Base-by-base conservation (phyloP, 345 rosid genomes). In the Gossypium longicalyx region DNA sequence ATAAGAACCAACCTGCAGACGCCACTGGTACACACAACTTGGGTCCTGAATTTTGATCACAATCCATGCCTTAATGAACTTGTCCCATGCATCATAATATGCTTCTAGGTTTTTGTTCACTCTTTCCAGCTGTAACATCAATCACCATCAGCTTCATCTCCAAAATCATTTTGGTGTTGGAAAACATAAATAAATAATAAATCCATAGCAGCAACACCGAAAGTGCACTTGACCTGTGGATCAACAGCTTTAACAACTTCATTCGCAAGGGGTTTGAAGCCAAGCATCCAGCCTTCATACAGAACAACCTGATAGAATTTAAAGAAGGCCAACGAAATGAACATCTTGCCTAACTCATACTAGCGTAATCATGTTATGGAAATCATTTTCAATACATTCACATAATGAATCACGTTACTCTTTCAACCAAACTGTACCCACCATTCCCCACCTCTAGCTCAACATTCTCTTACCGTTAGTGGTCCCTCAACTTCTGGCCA, bases 201-300 rank as follows among this genome's bases (percentile, higher is more conserved):
- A 12, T 58, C 25, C 62, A 3, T 53, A 17, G 58, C 23, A n/a
- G 62, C 15, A 22, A 58, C 34, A 58, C 1, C 59, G 7, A 23
- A 58, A 58, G 12, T 9, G 17, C n/a, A 43, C 41, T 8, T 16
- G 60, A 94, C 98, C 97, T 92, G 98, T 7, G 93, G 92, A 80
- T 93, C 97, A 67, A 93, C 90, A 34, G 91, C 89, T 85, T 72
- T 81, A 71, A 90, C 91, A 48, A 60, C 85, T 69, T 90, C 90
- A 3, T 51, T 25, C 0, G 97, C 88, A 79, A 85, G 76, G 13
- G 98, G 97, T 72, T 86, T 93, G 82, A 96, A 96, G 59, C 99
- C 98, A 61, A 90, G 98, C 98, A 96, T 93, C 99, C 99, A 96
- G 53, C 98, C 99, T 83, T 96, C 99, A 60, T 88, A 96, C 60